Evolutionary conservation across 805 yeast genomes (phyloP), one percentile per base, ranked within the genome.

Genomic region (Candida patagonica): DNA sequence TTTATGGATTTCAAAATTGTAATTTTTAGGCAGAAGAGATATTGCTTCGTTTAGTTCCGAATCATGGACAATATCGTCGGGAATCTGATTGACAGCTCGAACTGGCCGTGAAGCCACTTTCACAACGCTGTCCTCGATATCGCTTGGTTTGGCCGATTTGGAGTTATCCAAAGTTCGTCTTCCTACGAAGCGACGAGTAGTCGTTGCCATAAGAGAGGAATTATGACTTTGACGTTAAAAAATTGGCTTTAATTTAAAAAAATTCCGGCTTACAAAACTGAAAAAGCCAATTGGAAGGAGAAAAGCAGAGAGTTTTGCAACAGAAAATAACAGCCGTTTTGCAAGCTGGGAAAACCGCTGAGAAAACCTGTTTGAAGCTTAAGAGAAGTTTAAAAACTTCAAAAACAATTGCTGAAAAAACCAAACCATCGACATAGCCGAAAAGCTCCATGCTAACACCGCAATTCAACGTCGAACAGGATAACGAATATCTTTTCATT

Each of bases 371-470:
- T 16, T 23, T 31, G 35, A 19, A 25, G 35, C 35, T 31, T 12
- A 31, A 20, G 20, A 19, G 20, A 16, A 19, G 8, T n/a, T 7
- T 29, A 7, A 29, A 29, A 10, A 29, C 13, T 12, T 29, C 31
- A 29, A 7, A 7, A 7, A 10, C 13, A n/a, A 29, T 7, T 29
- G 8, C 8, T 7, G 16, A 7, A 7, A 29, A 29, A 12, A n/a
- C 16, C 13, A 29, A 10, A 7, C 16, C 35, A 31, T 10, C 35
- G 6, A 10, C 35, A 6, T n/a, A n/a, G n/a, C n/a, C n/a, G n/a
- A n/a, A n/a, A n/a, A n/a, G n/a, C n/a, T n/a, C n/a, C n/a, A 89
- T 89, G 97, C 67, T 89, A 31, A 88, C 97, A 0, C 98, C 98
- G 3, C 70, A 70, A 41, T 92, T 92, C 62, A 70, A 68, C 2